phyloP scores from a whole-genome alignment of 2,329 filamentous ascomycete genomes.

The Aureobasidium uvarum region DNA sequence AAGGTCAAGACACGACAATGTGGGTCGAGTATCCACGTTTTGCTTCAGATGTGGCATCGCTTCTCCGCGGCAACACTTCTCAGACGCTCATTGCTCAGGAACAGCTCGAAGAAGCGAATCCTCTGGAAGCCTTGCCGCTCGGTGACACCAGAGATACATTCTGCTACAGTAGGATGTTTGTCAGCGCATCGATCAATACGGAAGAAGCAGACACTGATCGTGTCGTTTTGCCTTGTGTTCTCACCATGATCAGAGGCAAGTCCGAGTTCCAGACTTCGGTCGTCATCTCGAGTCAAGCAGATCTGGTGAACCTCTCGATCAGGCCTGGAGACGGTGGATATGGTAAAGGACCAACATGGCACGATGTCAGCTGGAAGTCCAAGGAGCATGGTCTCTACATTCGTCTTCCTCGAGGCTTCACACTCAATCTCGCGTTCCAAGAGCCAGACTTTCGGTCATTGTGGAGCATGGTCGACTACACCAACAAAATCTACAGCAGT shows the following conservation, averaged over 20 bases:
- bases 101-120: slow-evolving; percentile 46
- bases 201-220: slow-evolving; percentile 66
- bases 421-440: slow-evolving; percentile 66
- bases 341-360: slow-evolving; percentile 68
- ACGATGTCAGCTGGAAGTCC: slow-evolving; percentile 76
- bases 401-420: slow-evolving; percentile 71
- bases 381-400: slow-evolving; percentile 65
- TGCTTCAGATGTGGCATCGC: slow-evolving; percentile 66
- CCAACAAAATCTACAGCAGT: slow-evolving; percentile 69
- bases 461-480: slow-evolving; percentile 84
- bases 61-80: slow-evolving; percentile 61
- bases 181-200: slow-evolving; percentile 72
- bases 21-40: slow-evolving; percentile 77
- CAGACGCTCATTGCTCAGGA: slow-evolving; percentile 48
- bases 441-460: slow-evolving; percentile 76
- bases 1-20: slow-evolving; percentile 74
- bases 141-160: slow-evolving; percentile 73
- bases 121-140: slow-evolving; percentile 70
- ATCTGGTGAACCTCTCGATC: slow-evolving; percentile 71
- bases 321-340: slow-evolving; percentile 55
- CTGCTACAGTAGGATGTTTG: slow-evolving; percentile 74
- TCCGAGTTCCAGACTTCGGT: slow-evolving; percentile 69
- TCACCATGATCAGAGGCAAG: slow-evolving; percentile 71
- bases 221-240: slow-evolving; percentile 67
- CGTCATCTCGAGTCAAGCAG: slow-evolving; percentile 75